A percentile compares a stretch with the other conserved stretches of the same genome.
These are phyloP conservation scores for Fusarium virguliforme DNA, from an alignment of 2,329 filamentous ascomycete species.

Conservation along the genomic window DNA sequence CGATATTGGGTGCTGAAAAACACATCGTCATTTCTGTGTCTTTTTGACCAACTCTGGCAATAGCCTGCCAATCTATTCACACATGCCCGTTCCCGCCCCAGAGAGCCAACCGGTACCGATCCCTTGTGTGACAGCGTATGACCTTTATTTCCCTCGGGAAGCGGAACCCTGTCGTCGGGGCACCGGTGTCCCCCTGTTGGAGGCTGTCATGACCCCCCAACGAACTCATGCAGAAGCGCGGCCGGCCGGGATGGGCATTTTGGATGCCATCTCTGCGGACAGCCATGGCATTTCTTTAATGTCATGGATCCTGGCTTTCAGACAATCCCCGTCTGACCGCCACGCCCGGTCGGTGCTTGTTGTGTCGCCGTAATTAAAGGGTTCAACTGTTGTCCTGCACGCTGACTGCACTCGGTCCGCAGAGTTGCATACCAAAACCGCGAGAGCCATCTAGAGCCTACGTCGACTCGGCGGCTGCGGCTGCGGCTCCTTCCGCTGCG, in stretches of 20 bases:
- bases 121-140: constrained; percentile 22
- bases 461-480: constrained; percentile 27
- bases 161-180: constrained; percentile 29
- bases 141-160: constrained; percentile 26
- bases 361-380: constrained; percentile 23
- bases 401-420: constrained; percentile 16
- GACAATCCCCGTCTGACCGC: constrained; percentile 1
- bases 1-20: constrained; percentile 16
- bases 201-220: constrained; percentile 27
- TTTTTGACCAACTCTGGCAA: constrained; percentile 22
- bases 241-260: constrained; percentile 1
- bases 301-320: background rate
- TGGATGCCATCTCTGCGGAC: constrained; percentile 19
- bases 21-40: constrained; percentile 14
- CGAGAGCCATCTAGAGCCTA: constrained; percentile 35
- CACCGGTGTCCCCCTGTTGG: constrained; percentile 15
- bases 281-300: constrained; percentile 3
- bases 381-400: constrained; percentile 24
- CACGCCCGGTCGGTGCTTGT: constrained; percentile 16
- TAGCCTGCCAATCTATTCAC: constrained; percentile 28
- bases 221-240: constrained; percentile 20
- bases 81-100: constrained; percentile 24
- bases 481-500: constrained; percentile 33
- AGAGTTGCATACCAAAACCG: constrained; percentile 29
- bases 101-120: constrained; percentile 18